Base-by-base conservation (phyloP, 1,284 basidiomycete species). In the Bjerkandera adusta region DNA sequence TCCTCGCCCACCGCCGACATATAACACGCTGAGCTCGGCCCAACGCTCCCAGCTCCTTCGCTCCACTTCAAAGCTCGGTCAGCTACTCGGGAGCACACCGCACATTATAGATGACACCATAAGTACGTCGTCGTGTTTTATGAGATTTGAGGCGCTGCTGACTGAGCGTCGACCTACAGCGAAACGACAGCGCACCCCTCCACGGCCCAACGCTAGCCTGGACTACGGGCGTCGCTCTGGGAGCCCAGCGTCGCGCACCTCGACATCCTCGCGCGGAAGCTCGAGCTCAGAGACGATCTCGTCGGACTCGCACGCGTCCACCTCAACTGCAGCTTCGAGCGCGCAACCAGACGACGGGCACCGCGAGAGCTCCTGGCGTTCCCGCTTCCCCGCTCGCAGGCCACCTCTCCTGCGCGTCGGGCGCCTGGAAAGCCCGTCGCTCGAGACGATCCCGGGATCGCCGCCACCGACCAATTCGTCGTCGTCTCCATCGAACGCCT, bases 21-120 rank as follows among this genome's bases (percentile, higher is more conserved):
- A 67, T 25, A 85, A 85, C 59, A 67, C 69, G 10, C 64, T 83
- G 38, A 77, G 77, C 5, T 56, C 70, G 7, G 59, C 68, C 22
- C 77, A 85, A 59, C 77, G 82, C 16, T 61, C 69, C 5, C 77
- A 78, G 45, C 72, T 85, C 21, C 60, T 81, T 43, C 76, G 77
- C 27, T 75, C 76, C 13, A 76, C 79, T 29, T 76, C 75, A 53
- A 85, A 85, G 63, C 72, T 86, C 13, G 74, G 74, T 32, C 74
- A 75, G 37, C 62, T 85, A 22, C 67, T 85, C 6, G 83, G 83
- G 12, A 68, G 71, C 25, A 77, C 81, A 5, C 83, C 83, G 5
- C 77, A 74, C 50, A 66, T 84, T 25, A 48, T 80, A n/a, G 81
- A 85, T 32, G 54, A 51, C 11, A 21, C 27, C 12, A 25, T 37